A percentile compares a stretch with the other conserved stretches of the same genome.
Conservation (phyloP, 192 early-diverging fungal genomes). For the Coemansia aciculifera region DNA sequence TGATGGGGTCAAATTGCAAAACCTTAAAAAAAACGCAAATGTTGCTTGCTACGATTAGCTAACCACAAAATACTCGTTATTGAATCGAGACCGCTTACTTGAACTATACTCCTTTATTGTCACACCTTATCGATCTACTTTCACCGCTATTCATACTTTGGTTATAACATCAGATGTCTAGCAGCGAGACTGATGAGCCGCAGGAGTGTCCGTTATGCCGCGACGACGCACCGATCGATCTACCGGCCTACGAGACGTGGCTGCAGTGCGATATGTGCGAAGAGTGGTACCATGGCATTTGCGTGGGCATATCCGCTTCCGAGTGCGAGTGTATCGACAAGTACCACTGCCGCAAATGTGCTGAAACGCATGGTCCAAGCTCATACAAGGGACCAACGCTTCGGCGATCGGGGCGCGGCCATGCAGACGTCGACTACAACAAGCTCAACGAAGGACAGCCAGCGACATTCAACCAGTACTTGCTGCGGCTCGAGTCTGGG, state of each 20-base stretch:
- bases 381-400: constrained; percentile 53
- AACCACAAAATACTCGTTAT: not conserved
- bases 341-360: constrained; percentile 65
- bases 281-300: constrained; percentile 65
- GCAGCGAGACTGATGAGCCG: constrained; percentile 50
- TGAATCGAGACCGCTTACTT: not conserved
- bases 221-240: constrained; percentile 47
- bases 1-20: not conserved
- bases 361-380: constrained; percentile 59
- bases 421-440: constrained; percentile 75
- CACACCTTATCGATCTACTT: not conserved
- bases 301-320: constrained; percentile 58
- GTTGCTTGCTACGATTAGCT: not conserved
- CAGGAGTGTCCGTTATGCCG: constrained; percentile 45
- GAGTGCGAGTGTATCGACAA: constrained; percentile 65
- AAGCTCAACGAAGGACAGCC: constrained; percentile 76
- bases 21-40: not conserved
- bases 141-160: not conserved
- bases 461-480: constrained; percentile 80
- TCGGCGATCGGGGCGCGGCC: constrained; percentile 62
- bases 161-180: constrained; percentile 1
- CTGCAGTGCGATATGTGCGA: constrained; percentile 68
- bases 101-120: not conserved
- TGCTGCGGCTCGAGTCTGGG: constrained; percentile 68
- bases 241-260: constrained; percentile 60